These are phyloP conservation scores for Prunus kanzakura DNA, from an alignment of 306 rosid genomes.

Conservation along the genomic window DNA sequence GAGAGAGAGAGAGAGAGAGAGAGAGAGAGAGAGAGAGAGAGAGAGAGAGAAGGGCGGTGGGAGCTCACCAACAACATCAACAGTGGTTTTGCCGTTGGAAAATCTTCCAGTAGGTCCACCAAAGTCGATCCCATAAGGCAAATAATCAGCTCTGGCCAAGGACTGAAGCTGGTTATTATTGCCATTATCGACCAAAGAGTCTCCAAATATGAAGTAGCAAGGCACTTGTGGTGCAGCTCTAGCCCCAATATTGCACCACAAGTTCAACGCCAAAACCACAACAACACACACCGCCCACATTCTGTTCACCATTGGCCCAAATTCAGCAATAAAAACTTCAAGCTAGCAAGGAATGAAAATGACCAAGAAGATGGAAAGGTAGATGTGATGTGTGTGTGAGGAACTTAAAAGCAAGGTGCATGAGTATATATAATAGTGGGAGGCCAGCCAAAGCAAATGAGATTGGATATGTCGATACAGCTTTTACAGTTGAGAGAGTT, in stretches of 20 bases:
- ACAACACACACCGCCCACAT: constrained; percentile 2
- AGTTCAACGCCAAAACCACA: constrained; percentile 29
- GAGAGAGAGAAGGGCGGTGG: background rate
- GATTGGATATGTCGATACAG: background rate
- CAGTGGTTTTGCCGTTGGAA: constrained; percentile 78
- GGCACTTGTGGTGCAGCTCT: constrained; percentile 66
- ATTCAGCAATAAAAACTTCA: background rate
- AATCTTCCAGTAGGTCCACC: constrained; percentile 85
- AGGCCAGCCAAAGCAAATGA: background rate
- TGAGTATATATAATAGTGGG: constrained; percentile 34
- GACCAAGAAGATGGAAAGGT: background rate
- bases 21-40: background rate
- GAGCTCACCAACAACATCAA: constrained; percentile 69
- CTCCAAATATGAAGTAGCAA: constrained; percentile 92
- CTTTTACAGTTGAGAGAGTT: constrained; percentile 50
- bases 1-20: background rate
- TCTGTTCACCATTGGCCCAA: background rate
- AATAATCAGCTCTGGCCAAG: constrained; percentile 72
- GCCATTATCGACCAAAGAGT: constrained; percentile 85
- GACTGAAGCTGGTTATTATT: constrained; percentile 76
- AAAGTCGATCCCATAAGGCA: constrained; percentile 84
- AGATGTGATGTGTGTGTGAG: constrained; percentile 5
- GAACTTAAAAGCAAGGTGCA: constrained; percentile 17
- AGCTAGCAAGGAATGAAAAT: background rate
- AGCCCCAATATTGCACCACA: constrained; percentile 23